Evolutionary conservation across 495 filamentous ascomycete species (phyloP), one percentile per base, ranked within the genome.

Genomic region (Penicillium egyptiacum): DNA sequence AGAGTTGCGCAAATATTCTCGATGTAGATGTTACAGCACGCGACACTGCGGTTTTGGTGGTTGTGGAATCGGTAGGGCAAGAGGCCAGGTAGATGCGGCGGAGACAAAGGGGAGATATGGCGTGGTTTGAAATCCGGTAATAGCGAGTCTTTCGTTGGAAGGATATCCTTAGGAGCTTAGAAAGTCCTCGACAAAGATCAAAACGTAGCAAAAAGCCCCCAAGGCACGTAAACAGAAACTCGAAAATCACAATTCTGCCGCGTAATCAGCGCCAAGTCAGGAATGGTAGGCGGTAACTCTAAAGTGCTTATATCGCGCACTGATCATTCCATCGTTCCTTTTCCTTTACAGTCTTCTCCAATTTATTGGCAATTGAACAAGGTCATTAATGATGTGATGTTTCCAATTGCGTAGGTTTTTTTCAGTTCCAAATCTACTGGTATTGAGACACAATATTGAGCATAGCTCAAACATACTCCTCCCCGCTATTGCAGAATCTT

Each of bases 201-300:
- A 9, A 23, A 39, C 16, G 16, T 1, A 26, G 30, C 30, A 11
- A 9, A 31, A 49, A 33, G 19, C 22, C 8, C 8, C 22, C 37
- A 30, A 53, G 30, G 19, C 14, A 16, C 43, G 37, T 39, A 49
- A 57, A 54, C 25, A 41, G 22, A 39, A 20, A 30, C 31, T 39
- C 53, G 16, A 45, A 55, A 55, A 55, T 55, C 53, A 14, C 42
- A 31, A 46, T 55, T 55, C 53, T 55, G 53, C 53, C 53, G 25
- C 0, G 5, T 53, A 42, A 53, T 31, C 28, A 6, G 8, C 53
- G 43, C 53, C 42, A 47, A 55, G 31, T 22, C 50, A 3, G 5
- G 16, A 46, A 46, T 8, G 42, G 43, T 20, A 53, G 55, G 56
- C 56, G 56, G 49, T 45, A 23, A 46, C 11, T 14, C 20, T 12